Conservation (phyloP, 2,329 filamentous ascomycete genomes). For the Orbilia blumenaviensis region DNA sequence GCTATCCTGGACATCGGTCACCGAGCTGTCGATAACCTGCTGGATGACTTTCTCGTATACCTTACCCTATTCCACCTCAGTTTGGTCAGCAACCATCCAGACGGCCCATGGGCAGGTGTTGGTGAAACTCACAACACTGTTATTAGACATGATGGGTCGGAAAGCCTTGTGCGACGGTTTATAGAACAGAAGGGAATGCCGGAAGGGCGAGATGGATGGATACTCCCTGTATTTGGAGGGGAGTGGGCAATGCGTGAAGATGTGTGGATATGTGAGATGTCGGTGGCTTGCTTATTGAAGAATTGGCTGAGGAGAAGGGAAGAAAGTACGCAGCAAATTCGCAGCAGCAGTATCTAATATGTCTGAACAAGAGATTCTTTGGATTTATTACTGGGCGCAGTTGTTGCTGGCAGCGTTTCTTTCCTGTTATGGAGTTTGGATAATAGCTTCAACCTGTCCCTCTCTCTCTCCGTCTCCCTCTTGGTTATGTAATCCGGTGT, state of each 20-base stretch:
- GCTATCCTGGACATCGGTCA: constrained; percentile 95
- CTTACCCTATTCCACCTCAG: constrained; percentile 66
- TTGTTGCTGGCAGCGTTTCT: not conserved
- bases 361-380: not conserved
- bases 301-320: not conserved
- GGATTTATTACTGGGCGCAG: not conserved
- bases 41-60: constrained; percentile 82
- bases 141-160: constrained; percentile 27
- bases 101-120: not conserved
- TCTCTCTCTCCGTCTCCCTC: not conserved
- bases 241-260: not conserved
- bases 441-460: not conserved
- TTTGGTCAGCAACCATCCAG: constrained; percentile 18
- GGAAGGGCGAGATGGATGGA: not conserved
- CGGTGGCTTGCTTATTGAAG: not conserved
- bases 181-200: not conserved
- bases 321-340: not conserved
- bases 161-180: not conserved
- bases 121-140: constrained; percentile 31
- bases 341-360: not conserved
- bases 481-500: constrained; percentile 4
- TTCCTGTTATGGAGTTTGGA: not conserved
- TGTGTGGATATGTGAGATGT: not conserved
- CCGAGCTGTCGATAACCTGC: constrained; percentile 89
- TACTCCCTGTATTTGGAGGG: not conserved